Base-by-base conservation (phyloP, 345 rosid species). In the Murraya paniculata region DNA sequence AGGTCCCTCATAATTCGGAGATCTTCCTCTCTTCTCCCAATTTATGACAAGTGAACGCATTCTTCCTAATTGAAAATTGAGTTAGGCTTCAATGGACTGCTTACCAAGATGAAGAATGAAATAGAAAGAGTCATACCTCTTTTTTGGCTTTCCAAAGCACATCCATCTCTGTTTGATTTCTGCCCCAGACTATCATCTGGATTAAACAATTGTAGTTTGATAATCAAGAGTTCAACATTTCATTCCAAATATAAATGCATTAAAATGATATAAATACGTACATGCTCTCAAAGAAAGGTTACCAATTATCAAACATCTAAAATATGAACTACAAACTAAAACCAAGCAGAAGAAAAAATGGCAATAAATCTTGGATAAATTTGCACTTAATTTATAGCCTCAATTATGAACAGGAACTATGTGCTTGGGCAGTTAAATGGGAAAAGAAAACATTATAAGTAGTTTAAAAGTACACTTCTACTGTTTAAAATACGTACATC, bases 11-110 rank as follows among this genome's bases (percentile, higher is more conserved):
- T 64, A 76, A 81, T 84, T 90, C 45, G 87, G 78, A 81, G 88
- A 81, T 85, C 92, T 85, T 78, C 93, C 97, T 83, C 92, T 88
- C 81, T 85, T 95, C 84, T 90, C 97, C 90, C 91, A 88, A 81
- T 93, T 93, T 64, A 91, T 64, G 71, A 75, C 84, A 83, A 86
- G 85, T 38, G 94, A 66, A 56, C 85, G 94, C 86, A 84, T 83
- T 83, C 91, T 86, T 82, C 98, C 98, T 95, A 82, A 68, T 77
- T 59, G 73, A 48, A 82, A 27, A 80, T 58, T 39, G 25, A 69
- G 48, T 80, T 45, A 80, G 60, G 57, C n/a, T 80, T 75, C 69
- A 64, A 38, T 31, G 45, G 64, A 67, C 71, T 69, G 36, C 50
- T 50, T 77, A 71, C 24, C 75, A 81, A 61, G 60, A 81, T 50